Percentiles rank a stretch among this genome's conserved stretches.
phyloP scores from a whole-genome alignment of 257 asterid species.

The Jasminum sambac region DNA sequence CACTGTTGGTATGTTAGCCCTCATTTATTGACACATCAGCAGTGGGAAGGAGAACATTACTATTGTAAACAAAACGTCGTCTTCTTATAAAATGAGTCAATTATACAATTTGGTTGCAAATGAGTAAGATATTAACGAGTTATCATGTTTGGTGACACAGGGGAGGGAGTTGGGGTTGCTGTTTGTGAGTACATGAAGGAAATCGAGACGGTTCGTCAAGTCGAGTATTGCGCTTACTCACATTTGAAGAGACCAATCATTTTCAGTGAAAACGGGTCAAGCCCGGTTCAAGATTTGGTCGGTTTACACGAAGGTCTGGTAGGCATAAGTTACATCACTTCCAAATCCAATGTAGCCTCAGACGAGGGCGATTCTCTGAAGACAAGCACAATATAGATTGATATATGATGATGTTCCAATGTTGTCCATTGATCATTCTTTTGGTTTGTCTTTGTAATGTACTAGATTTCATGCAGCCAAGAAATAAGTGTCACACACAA shows the following conservation, averaged over 20 bases:
- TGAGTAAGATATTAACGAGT: not conserved
- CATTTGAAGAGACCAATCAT: conserved; percentile 43
- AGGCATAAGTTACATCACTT: conserved; percentile 31
- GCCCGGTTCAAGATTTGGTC: conserved; percentile 48
- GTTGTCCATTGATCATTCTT: not conserved
- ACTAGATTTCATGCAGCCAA: conserved; percentile 1
- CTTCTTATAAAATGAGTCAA: not conserved
- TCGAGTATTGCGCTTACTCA: conserved; percentile 69
- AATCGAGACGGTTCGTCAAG: conserved; percentile 42
- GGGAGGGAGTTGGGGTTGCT: conserved; percentile 81
- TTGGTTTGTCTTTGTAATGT: not conserved
- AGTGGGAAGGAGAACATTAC: too few relatives aligned
- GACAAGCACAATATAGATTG: conserved; percentile 14
- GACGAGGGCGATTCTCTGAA: not conserved
- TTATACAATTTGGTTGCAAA: not conserved
- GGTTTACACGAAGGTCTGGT: conserved; percentile 39
- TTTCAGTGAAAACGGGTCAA: conserved; percentile 35
- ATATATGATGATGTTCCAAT: conserved; percentile 7
- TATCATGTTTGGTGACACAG: conserved; percentile 32
- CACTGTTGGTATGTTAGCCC: too few relatives aligned
- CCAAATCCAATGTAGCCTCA: conserved; percentile 15
- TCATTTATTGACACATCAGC: too few relatives aligned
- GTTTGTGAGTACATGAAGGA: conserved; percentile 39
- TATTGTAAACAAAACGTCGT: too few relatives aligned
- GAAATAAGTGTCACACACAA: conserved; percentile 4